These are phyloP conservation scores for Gracilaria domingensis DNA, from an alignment of 23 red algal genomes.

Conservation along the genomic window DNA sequence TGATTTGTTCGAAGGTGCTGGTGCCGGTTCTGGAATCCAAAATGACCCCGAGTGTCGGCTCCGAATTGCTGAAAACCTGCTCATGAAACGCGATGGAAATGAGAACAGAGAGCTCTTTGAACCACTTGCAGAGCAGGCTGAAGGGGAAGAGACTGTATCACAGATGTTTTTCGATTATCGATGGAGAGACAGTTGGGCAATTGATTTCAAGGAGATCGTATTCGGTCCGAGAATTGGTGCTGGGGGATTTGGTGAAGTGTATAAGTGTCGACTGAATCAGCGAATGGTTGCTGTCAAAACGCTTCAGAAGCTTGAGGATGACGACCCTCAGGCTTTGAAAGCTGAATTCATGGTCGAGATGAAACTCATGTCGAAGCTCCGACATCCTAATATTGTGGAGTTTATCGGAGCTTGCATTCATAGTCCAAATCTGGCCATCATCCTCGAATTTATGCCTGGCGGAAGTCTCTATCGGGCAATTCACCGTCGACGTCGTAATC, in stretches of 20 bases:
- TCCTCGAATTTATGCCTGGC: slow-evolving; percentile 96
- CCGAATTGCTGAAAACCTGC: slow-evolving; percentile 74
- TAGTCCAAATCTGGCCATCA: slow-evolving; percentile 90
- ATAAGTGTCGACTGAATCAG: slow-evolving; percentile 79
- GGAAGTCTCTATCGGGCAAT: slow-evolving; percentile 96
- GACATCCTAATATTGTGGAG: slow-evolving; percentile 94
- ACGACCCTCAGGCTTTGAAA: slow-evolving; percentile 79
- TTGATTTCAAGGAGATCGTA: slow-evolving; percentile 86
- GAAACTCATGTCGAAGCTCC: slow-evolving; percentile 95
- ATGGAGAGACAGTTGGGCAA: slow-evolving; percentile 85
- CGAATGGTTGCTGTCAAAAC: slow-evolving; percentile 97
- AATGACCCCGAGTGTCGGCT: slow-evolving; percentile 53
- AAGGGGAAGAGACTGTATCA: slow-evolving; percentile 72
- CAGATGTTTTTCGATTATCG: slow-evolving; percentile 82
- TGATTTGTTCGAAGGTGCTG: slow-evolving; percentile 68
- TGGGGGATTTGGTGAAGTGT: slow-evolving; percentile 97
- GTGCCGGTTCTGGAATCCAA: slow-evolving; percentile 59
- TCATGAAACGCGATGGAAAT: slow-evolving; percentile 84
- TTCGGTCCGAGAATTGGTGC: slow-evolving; percentile 95
- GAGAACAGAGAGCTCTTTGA: slow-evolving; percentile 73
- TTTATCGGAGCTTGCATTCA: slow-evolving; percentile 94
- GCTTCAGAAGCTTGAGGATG: slow-evolving; percentile 91
- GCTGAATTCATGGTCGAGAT: slow-evolving; percentile 97
- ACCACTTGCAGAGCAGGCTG: slow-evolving; percentile 52
- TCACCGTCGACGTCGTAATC: slow-evolving; percentile 77